phyloP scores from a whole-genome alignment of 495 filamentous ascomycete species.

The Xylona heveae region DNA sequence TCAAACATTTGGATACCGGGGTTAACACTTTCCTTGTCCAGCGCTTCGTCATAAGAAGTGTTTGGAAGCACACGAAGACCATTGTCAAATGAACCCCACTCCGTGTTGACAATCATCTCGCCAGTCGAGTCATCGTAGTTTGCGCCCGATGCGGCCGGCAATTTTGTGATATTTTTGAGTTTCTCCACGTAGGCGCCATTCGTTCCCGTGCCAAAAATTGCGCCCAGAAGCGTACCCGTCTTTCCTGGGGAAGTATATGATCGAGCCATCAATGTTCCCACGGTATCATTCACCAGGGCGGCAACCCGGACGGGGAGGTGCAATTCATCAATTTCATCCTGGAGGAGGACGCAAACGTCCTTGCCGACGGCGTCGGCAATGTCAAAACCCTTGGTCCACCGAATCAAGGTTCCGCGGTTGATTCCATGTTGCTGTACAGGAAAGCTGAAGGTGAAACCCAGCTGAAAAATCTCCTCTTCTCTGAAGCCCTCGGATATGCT shows the following conservation, averaged over 20 bases:
- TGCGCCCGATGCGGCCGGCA: conserved; percentile 18
- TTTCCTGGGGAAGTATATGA: conserved; percentile 86
- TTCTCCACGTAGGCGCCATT: conserved; percentile 88
- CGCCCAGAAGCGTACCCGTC: conserved; percentile 67
- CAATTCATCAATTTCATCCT: conserved; percentile 76
- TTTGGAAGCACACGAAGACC: conserved; percentile 65
- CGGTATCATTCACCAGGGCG: conserved; percentile 91
- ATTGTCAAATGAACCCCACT: conserved; percentile 98
- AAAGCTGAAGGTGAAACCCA: conserved; percentile 96
- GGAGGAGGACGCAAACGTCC: conserved; percentile 80
- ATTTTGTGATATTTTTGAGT: conserved; percentile 43
- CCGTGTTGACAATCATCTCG: conserved; percentile 93
- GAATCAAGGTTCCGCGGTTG: conserved; percentile 76
- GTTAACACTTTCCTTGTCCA: conserved; percentile 69
- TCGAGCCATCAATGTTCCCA: conserved; percentile 91
- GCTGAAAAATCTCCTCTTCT: conserved; percentile 58
- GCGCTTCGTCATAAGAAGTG: conserved; percentile 57
- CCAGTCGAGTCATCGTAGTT: conserved; percentile 67
- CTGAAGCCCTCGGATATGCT: conserved; percentile 28
- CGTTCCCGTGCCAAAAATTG: conserved; percentile 81
- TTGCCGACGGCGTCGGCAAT: conserved; percentile 82
- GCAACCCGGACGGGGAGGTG: conserved; percentile 78
- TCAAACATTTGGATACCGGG: conserved; percentile 98
- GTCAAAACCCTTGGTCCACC: conserved; percentile 98
- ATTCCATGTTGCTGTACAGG: conserved; percentile 86